Conservation (phyloP, 768 basidiomycete genomes). For the Tephrocybe sp. region DNA sequence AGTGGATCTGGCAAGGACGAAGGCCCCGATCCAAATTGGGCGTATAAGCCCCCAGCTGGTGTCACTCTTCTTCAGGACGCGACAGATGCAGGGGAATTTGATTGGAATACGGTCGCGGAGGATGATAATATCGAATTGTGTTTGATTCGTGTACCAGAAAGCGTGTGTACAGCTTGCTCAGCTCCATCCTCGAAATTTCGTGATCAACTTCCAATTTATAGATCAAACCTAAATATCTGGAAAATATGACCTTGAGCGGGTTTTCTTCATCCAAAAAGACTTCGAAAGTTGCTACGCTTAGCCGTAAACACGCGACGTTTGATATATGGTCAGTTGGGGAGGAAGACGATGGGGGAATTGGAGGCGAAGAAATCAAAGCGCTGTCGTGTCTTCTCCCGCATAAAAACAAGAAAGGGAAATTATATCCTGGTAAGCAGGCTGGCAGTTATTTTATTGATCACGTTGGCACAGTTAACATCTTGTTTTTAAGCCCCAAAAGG, state of each 20-base stretch:
- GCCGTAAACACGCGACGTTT: slow-evolving; percentile 53
- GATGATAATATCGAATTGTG: slow-evolving; percentile 67
- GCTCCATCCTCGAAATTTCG: neutral
- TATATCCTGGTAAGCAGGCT: slow-evolving; percentile 56
- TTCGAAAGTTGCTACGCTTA: slow-evolving; percentile 46
- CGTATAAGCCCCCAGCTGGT: slow-evolving; percentile 58
- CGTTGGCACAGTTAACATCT: neutral
- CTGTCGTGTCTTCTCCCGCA: slow-evolving; percentile 68
- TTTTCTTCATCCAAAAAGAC: slow-evolving; percentile 38
- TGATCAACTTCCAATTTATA: slow-evolving; percentile 23
- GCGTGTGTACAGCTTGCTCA: slow-evolving; percentile 42
- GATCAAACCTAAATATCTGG: slow-evolving; percentile 68
- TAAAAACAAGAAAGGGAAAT: slow-evolving; percentile 54
- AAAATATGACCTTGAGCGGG: slow-evolving; percentile 45
- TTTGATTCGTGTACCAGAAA: slow-evolving; percentile 68
- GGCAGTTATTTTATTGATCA: neutral
- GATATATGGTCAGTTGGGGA: slow-evolving; percentile 68
- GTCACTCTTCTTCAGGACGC: slow-evolving; percentile 46
- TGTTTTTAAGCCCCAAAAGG: slow-evolving; percentile 51
- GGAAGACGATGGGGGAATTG: slow-evolving; percentile 34
- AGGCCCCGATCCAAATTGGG: slow-evolving; percentile 56
- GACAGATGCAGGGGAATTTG: slow-evolving; percentile 54
- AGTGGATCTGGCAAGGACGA: slow-evolving; percentile 45
- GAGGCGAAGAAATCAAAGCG: slow-evolving; percentile 63
- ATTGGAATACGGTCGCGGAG: slow-evolving; percentile 63